Evolutionary conservation across 805 yeast genomes (phyloP).

Genomic region (Zygoascus flipseniorum): DNA sequence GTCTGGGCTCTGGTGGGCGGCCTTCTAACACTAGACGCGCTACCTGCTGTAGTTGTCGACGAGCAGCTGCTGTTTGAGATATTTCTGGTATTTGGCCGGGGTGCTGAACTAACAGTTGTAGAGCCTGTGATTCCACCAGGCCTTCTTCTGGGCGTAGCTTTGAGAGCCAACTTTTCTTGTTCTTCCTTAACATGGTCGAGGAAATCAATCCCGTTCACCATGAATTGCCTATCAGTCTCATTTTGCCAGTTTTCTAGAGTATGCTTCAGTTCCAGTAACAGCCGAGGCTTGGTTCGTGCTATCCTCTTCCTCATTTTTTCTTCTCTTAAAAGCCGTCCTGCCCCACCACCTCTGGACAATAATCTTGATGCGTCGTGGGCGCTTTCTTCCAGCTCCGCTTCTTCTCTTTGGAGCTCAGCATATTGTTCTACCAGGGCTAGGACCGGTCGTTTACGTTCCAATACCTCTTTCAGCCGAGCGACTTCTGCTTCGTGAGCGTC

Average conservation of each 20-base stretch:
- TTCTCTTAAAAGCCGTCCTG: slow-evolving; percentile 60
- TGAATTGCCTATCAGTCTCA: slow-evolving; percentile 21
- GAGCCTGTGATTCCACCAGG: neutral
- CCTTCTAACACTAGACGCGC: neutral
- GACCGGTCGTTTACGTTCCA: slow-evolving; percentile 44
- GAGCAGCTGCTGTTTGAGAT: neutral
- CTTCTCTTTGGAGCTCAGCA: slow-evolving; percentile 50
- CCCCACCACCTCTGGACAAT: slow-evolving; percentile 42
- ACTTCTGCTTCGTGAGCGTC: slow-evolving; percentile 59
- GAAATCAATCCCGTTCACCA: slow-evolving; percentile 44
- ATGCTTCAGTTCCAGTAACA: slow-evolving; percentile 42
- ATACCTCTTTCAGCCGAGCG: slow-evolving; percentile 39
- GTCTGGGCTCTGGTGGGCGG: neutral
- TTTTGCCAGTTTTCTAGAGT: slow-evolving; percentile 43
- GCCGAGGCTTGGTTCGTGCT: slow-evolving; percentile 57
- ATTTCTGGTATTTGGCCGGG: neutral
- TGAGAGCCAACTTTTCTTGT: slow-evolving; percentile 6
- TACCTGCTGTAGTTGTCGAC: neutral
- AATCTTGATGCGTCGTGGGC: slow-evolving; percentile 75
- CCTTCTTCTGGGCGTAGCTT: slow-evolving; percentile 4
- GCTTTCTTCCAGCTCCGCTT: slow-evolving; percentile 53
- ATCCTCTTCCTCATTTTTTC: slow-evolving; percentile 66
- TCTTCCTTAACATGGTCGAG: slow-evolving; percentile 27
- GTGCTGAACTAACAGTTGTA: neutral
- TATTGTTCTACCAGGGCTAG: slow-evolving; percentile 49